A percentile compares a stretch with the other conserved stretches of the same genome.
Evolutionary conservation across 306 rosid species (phyloP).

Genomic region (Sindora glabra): DNA sequence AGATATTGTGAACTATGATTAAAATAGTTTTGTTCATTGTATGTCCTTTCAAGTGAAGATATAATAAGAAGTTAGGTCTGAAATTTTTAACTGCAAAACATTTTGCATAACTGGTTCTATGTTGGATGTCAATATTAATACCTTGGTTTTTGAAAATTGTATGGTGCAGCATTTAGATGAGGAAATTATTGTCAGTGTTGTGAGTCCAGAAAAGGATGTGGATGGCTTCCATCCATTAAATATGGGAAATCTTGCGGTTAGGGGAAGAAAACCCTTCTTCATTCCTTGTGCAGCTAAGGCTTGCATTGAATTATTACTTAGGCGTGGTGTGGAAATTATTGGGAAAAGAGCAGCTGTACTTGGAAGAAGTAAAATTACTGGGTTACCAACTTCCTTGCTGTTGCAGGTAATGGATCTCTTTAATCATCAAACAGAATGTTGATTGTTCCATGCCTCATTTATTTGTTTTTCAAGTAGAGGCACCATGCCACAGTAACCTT

Average conservation of each 20-base stretch:
- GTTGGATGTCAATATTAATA: not conserved
- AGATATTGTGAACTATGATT: not conserved
- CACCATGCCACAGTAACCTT: conserved; percentile 44
- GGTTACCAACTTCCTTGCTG: conserved; percentile 35
- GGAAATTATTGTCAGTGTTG: conserved; percentile 21
- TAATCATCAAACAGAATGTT: conserved; percentile 15
- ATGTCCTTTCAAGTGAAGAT: not conserved
- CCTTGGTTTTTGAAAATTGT: conserved; percentile 7
- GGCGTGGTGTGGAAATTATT: conserved; percentile 24
- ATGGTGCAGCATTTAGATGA: conserved; percentile 30
- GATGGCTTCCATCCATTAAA: conserved; percentile 46
- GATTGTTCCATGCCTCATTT: conserved; percentile 5
- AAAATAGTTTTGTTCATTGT: not conserved
- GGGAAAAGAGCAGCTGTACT: conserved; percentile 33
- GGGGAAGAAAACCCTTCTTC: conserved; percentile 33
- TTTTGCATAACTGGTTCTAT: not conserved
- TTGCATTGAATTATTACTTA: conserved; percentile 31
- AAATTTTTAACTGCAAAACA: not conserved
- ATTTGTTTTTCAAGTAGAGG: conserved; percentile 29
- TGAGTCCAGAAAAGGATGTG: conserved; percentile 38
- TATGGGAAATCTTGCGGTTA: conserved; percentile 28
- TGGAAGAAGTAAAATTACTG: conserved; percentile 32
- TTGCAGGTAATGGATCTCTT: conserved; percentile 34
- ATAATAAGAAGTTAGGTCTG: not conserved
- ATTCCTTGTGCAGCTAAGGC: conserved; percentile 34